These are phyloP conservation scores for Pichia phayaonensis DNA, from an alignment of 805 yeast species.

Conservation along the genomic window DNA sequence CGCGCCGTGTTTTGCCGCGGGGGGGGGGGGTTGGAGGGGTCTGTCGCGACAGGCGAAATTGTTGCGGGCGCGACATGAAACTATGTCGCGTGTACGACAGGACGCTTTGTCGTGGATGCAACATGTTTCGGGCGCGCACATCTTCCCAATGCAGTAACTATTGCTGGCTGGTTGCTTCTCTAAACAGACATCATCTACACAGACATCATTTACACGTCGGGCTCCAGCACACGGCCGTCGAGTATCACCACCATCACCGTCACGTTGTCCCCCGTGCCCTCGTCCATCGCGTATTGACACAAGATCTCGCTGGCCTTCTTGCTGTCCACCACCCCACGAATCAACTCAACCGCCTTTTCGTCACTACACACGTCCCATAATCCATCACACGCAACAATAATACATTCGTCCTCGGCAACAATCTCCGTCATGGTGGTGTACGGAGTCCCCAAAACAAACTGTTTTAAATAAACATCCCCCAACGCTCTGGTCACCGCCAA, in stretches of 20 bases:
- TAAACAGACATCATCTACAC: too few species aligned
- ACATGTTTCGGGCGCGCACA: neutral
- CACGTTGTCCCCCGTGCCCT: slow-evolving; percentile 81
- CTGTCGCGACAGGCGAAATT: too few species aligned
- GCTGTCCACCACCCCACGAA: slow-evolving; percentile 48
- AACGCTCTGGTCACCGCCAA: slow-evolving; percentile 89
- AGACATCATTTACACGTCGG: neutral
- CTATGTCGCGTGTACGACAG: too few species aligned
- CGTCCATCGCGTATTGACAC: slow-evolving; percentile 66
- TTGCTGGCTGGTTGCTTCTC: neutral
- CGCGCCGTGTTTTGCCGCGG: neutral
- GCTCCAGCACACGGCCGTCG: slow-evolving; percentile 24
- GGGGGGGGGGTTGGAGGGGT: too few species aligned
- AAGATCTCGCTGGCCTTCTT: slow-evolving; percentile 58
- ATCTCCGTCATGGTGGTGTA: slow-evolving; percentile 85
- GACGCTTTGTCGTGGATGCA: neutral
- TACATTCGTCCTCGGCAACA: slow-evolving; percentile 56
- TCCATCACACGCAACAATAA: slow-evolving; percentile 94
- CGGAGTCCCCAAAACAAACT: slow-evolving; percentile 81
- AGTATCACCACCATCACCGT: slow-evolving; percentile 83
- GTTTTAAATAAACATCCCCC: slow-evolving; percentile 91
- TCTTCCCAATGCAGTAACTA: neutral
- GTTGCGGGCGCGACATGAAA: too few species aligned
- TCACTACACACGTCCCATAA: slow-evolving; percentile 93
- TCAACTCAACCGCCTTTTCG: slow-evolving; percentile 70